Evolutionary conservation across 2,329 filamentous ascomycete species (phyloP), one percentile per base, ranked within the genome.

Genomic region (Polychaeton citri): DNA sequence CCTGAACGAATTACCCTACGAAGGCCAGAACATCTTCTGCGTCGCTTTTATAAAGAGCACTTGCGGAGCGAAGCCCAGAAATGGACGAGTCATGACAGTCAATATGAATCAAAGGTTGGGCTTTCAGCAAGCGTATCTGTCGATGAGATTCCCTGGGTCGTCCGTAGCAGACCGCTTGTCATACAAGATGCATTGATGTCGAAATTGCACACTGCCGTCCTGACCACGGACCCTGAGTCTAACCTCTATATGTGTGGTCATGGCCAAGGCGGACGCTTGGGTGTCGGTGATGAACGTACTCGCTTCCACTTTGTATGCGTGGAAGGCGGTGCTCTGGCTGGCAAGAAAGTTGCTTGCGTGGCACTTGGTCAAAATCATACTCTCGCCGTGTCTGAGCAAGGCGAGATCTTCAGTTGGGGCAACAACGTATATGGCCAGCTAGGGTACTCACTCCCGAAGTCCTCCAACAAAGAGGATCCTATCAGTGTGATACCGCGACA

Each of bases 321-420:
- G 2, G 79, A 87, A 52, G 76, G 76, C 1, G 81, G 81, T 2
- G 73, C 68, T 1, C 63, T 95, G 3, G 65, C 71, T 1, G 80
- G 83, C 35, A 87, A 79, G 54, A 82, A 76, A 47, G 70, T 95
- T 4, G 64, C 72, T 2, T 73, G 76, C n/a, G 71, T 94, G 32
- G 85, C 86, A 2, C 68, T 98, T 3, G 90, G 90, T 1, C 84
- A 92, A 53, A 90, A 94, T 46, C 90, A 98, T 55, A 83, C 81
- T 3, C 68, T 98, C 55, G 88, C 85, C 1, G 66, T 96, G 5
- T 81, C 83, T 3, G 77, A 77, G n/a, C 71, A 78, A 36, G 88
- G 90, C n/a, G 84, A 92, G 46, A 74, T 94, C 5, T 94, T 84
- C 66, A 90, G 85, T 2, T 98, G 90, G 90, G 90, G 90, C 6